Conservation (phyloP, 2,329 filamentous ascomycete genomes). For the Coleophoma crateriformis region DNA sequence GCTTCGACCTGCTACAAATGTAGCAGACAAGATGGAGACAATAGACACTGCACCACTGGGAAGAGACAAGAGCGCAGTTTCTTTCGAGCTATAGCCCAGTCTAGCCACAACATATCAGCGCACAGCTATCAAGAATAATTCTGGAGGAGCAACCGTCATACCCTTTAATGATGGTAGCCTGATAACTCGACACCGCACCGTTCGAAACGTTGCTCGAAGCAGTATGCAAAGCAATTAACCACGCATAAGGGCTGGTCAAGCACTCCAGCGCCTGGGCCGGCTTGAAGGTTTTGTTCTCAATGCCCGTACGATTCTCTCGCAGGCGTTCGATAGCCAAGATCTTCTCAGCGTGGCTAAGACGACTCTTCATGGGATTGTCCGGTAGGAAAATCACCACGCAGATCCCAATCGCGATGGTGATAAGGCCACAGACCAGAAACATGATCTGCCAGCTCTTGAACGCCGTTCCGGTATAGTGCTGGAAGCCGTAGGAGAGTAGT, state of each 20-base stretch:
- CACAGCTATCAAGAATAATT: too few species aligned
- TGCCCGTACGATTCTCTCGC: constrained; percentile 31
- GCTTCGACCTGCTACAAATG: constrained; percentile 30
- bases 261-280: constrained; percentile 29
- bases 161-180: constrained; percentile 32
- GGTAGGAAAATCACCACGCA: constrained; percentile 32
- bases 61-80: constrained; percentile 37
- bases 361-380: constrained; percentile 33
- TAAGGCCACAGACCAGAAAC: constrained; percentile 38
- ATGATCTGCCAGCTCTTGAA: constrained; percentile 47
- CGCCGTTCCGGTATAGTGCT: constrained; percentile 36
- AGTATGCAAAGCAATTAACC: constrained; percentile 28
- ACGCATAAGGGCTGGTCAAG: constrained; percentile 30
- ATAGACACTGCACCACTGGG: constrained; percentile 36
- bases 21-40: constrained; percentile 32
- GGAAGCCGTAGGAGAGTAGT: constrained; percentile 42
- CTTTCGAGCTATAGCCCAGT: constrained; percentile 35
- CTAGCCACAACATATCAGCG: constrained; percentile 6
- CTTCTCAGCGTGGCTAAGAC: constrained; percentile 31
- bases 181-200: constrained; percentile 33
- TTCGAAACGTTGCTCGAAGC: constrained; percentile 27
- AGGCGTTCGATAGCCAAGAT: constrained; percentile 34
- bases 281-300: constrained; percentile 29
- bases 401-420: constrained; percentile 34
- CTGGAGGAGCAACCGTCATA: neutral